Evolutionary conservation across 116 monocot genomes (phyloP).

Genomic region (Posidonia oceanica): DNA sequence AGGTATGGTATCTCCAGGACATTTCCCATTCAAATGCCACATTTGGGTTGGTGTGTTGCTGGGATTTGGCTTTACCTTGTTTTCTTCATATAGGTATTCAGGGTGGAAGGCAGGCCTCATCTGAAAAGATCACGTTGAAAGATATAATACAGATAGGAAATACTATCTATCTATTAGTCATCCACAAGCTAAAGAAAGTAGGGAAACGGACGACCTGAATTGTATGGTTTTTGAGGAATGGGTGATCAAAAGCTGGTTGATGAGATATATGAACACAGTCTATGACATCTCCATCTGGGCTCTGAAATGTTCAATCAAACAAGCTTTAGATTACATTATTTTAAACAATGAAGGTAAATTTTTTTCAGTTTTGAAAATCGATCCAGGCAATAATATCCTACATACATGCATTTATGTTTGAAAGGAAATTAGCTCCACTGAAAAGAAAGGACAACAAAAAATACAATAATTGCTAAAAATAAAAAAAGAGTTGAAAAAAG

Average conservation of each 20-base stretch:
- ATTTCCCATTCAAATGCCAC: slow-evolving; percentile 30
- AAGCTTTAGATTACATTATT: neutral
- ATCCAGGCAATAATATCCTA: no score
- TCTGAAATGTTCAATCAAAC: slow-evolving; percentile 8
- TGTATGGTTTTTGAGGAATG: slow-evolving; percentile 40
- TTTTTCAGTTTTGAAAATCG: no score
- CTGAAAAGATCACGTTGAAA: slow-evolving; percentile 3
- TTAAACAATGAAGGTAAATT: no score
- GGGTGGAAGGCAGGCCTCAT: slow-evolving; percentile 21
- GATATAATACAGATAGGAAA: neutral
- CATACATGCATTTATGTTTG: no score
- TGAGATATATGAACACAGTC: slow-evolving; percentile 22
- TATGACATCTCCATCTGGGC: slow-evolving; percentile 30
- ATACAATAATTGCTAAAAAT: no score
- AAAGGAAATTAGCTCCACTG: no score
- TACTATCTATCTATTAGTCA: neutral
- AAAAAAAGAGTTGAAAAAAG: no score
- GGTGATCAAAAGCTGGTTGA: slow-evolving; percentile 33
- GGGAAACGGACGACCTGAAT: slow-evolving; percentile 17
- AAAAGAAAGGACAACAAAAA: no score
- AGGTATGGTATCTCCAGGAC: slow-evolving; percentile 28
- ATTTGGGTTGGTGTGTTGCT: slow-evolving; percentile 8
- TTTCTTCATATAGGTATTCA: slow-evolving; percentile 5
- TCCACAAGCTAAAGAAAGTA: neutral
- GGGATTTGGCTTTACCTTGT: slow-evolving; percentile 2